phyloP scores from a whole-genome alignment of 2,329 filamentous ascomycete genomes.

The Fusarium caatingaense region DNA sequence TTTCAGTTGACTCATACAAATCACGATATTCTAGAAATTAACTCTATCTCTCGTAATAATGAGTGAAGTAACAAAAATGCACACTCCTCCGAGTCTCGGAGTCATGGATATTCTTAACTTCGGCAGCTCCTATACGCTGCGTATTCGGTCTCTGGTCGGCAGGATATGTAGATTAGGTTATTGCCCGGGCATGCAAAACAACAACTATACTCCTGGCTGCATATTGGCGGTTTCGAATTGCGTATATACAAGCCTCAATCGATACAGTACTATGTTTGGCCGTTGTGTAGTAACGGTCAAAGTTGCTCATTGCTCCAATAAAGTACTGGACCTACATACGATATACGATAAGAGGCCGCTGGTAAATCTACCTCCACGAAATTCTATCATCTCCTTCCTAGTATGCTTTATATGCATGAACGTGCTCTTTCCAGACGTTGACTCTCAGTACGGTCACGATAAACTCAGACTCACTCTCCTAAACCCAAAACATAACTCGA shows the following conservation, averaged over 20 bases:
- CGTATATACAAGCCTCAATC: neutral
- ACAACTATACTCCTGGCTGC: neutral
- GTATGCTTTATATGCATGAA: neutral
- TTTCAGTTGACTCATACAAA: neutral
- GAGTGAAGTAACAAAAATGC: slow-evolving; percentile 1
- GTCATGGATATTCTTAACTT: slow-evolving; percentile 7
- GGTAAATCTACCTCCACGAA: neutral
- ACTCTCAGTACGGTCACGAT: no score
- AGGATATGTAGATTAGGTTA: neutral
- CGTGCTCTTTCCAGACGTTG: neutral
- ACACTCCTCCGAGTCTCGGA: neutral
- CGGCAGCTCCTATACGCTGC: neutral
- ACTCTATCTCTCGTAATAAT: neutral
- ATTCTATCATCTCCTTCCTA: neutral
- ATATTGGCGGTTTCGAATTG: neutral
- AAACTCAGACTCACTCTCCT: neutral
- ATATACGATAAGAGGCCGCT: fast-evolving
- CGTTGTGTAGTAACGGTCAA: neutral
- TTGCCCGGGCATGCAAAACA: neutral
- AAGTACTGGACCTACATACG: neutral
- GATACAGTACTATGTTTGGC: neutral
- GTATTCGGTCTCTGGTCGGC: slow-evolving; percentile 1
- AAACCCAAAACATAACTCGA: neutral
- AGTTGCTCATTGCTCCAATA: neutral
- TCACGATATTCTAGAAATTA: no score